These are phyloP conservation scores for Pterocarpus macrocarpus DNA, from an alignment of 306 rosid genomes.

Conservation along the genomic window DNA sequence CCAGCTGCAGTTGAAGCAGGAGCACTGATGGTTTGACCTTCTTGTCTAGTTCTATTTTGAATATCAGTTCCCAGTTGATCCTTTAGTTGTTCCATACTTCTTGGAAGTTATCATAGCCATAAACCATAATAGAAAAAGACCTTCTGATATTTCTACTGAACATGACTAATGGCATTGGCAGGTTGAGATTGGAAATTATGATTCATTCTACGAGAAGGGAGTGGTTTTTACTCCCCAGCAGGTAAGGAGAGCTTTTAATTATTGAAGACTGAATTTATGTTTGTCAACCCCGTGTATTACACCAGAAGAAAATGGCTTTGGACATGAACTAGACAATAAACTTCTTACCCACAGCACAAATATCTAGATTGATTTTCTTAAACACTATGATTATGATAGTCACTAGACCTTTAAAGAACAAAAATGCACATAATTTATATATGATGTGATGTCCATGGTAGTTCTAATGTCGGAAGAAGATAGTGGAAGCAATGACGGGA, in stretches of 20 bases:
- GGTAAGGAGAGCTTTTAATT: constrained; percentile 55
- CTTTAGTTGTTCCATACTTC: not conserved
- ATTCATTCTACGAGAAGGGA: constrained; percentile 86
- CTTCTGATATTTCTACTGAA: constrained; percentile 9
- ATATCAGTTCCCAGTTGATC: constrained; percentile 30
- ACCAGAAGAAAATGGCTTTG: not conserved
- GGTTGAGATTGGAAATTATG: constrained; percentile 97
- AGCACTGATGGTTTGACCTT: constrained; percentile 76
- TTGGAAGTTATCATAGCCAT: constrained; percentile 28
- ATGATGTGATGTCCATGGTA: too few relatives aligned
- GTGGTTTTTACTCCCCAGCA: constrained; percentile 81
- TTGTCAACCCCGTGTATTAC: not conserved
- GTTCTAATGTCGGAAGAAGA: too few relatives aligned
- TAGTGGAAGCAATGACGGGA: too few relatives aligned
- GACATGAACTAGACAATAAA: not conserved
- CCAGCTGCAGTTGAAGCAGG: constrained; percentile 89
- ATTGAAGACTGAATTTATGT: constrained; percentile 31
- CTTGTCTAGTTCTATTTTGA: constrained; percentile 37
- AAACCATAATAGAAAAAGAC: not conserved
- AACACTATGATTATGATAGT: not conserved
- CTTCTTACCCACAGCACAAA: not conserved
- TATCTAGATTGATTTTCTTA: not conserved
- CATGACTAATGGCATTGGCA: constrained; percentile 48
- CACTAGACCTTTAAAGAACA: not conserved
- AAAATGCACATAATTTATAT: not conserved